Conservation (phyloP, 345 rosid species). For the Salix udensis region DNA sequence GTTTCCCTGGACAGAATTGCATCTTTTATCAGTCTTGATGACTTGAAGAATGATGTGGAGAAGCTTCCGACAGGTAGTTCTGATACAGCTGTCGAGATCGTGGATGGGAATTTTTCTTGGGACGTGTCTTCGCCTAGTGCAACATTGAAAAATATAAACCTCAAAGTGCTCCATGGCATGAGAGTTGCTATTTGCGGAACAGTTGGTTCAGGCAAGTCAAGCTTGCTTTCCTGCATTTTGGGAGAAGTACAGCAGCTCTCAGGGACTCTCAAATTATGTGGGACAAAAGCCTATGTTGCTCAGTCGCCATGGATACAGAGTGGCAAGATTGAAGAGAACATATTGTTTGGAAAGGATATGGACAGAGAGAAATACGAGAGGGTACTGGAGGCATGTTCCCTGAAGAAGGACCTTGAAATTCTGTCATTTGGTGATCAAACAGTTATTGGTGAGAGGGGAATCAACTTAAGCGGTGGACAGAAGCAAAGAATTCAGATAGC, state of each 20-base stretch:
- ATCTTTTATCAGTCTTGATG: conserved; percentile 29
- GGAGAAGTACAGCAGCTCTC: conserved; percentile 33
- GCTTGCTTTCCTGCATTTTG: conserved; percentile 30
- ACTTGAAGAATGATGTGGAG: conserved; percentile 28
- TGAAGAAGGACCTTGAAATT: conserved; percentile 37
- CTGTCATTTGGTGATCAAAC: conserved; percentile 44
- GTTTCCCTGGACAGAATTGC: conserved; percentile 35
- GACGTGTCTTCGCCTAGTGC: conserved; percentile 20
- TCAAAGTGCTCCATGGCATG: conserved; percentile 27
- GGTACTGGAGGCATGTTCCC: conserved; percentile 32
- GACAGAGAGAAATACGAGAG: conserved; percentile 23
- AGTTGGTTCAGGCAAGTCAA: conserved; percentile 37
- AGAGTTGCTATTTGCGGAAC: conserved; percentile 39
- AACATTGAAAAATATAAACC: conserved; percentile 24
- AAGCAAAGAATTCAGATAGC: conserved; percentile 48
- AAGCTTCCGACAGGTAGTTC: conserved; percentile 23
- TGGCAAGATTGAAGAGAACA: conserved; percentile 34
- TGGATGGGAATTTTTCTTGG: conserved; percentile 34
- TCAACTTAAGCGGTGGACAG: conserved; percentile 47
- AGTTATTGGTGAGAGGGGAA: conserved; percentile 45
- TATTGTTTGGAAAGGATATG: conserved; percentile 31
- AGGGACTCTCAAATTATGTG: conserved; percentile 24
- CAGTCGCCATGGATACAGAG: conserved; percentile 40
- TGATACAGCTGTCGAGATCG: conserved; percentile 21
- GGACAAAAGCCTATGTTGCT: conserved; percentile 37